Evolutionary conservation across 305 asterid species (phyloP).

Genomic region (Withania somnifera): DNA sequence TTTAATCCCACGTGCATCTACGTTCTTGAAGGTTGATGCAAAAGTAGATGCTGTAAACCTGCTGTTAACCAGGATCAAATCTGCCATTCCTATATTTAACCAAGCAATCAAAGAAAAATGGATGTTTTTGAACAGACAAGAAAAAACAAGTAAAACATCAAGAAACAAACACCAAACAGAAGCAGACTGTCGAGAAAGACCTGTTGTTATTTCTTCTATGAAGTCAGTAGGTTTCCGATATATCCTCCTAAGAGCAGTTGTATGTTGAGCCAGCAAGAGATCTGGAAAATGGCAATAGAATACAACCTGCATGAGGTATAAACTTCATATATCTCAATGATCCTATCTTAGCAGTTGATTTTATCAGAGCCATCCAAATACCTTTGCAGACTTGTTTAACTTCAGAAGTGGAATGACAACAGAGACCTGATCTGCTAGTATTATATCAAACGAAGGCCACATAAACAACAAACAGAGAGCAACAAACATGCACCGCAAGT

Average conservation of each 20-base stretch:
- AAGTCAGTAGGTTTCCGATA: constrained; percentile 76
- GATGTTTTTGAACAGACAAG: not conserved
- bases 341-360: not conserved
- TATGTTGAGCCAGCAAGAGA: constrained; percentile 76
- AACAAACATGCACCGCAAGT: constrained; percentile 79
- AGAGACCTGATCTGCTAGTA: constrained; percentile 89
- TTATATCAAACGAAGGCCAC: constrained; percentile 63
- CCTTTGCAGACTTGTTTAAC: constrained; percentile 72
- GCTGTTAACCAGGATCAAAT: constrained; percentile 79
- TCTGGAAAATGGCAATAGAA: constrained; percentile 98
- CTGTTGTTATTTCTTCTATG: constrained; percentile 83
- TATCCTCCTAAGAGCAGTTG: constrained; percentile 59
- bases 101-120: constrained; percentile 5
- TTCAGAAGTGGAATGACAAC: constrained; percentile 67
- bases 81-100: constrained; percentile 71
- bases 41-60: constrained; percentile 65
- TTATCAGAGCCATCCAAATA: constrained; percentile 5
- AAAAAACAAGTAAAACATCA: not conserved
- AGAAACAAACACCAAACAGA: not conserved
- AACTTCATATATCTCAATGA: not conserved
- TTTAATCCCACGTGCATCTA: constrained; percentile 39
- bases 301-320: constrained; percentile 45
- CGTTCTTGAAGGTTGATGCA: constrained; percentile 53
- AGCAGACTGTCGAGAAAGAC: constrained; percentile 19
- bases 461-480: constrained; percentile 61